A percentile compares a stretch with the other conserved stretches of the same genome.
These are phyloP conservation scores for Cyclotella distinguenda DNA, from an alignment of 108 stramenopile species.

Conservation along the genomic window DNA sequence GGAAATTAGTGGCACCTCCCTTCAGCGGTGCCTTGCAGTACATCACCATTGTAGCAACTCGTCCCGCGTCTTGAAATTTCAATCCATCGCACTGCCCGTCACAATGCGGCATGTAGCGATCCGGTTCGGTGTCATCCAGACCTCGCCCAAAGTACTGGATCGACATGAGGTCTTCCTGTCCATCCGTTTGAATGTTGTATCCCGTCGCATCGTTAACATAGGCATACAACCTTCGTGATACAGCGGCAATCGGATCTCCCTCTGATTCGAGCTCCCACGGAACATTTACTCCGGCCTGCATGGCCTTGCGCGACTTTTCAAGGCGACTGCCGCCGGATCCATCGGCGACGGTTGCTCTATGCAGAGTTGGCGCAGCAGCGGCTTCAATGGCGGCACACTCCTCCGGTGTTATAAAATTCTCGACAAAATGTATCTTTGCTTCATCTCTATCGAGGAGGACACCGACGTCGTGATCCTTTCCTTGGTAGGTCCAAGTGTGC, in stretches of 20 bases:
- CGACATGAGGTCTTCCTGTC: constrained; percentile 85
- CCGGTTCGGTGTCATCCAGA: constrained; percentile 55
- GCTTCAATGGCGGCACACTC: constrained; percentile 79
- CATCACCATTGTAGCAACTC: constrained; percentile 92
- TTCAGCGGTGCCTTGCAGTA: constrained; percentile 80
- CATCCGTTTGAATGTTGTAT: constrained; percentile 59
- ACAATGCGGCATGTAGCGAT: constrained; percentile 92
- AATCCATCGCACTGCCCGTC: constrained; percentile 86
- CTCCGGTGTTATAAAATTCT: constrained; percentile 77
- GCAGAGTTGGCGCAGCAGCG: constrained; percentile 56
- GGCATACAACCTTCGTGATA: constrained; percentile 62
- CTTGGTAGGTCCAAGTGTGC: constrained; percentile 38
- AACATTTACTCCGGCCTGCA: constrained; percentile 81
- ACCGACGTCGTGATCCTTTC: constrained; percentile 32
- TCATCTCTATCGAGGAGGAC: constrained; percentile 60
- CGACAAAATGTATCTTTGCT: constrained; percentile 71
- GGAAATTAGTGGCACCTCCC: constrained; percentile 90
- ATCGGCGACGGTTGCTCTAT: constrained; percentile 82
- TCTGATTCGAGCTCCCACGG: constrained; percentile 71
- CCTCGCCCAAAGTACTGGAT: constrained; percentile 84
- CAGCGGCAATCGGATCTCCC: constrained; percentile 66
- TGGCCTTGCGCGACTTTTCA: constrained; percentile 70
- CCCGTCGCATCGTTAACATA: constrained; percentile 75
- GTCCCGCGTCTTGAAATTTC: constrained; percentile 61
- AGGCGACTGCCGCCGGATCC: constrained; percentile 69